Evolutionary conservation across 352 stramenopile genomes (phyloP).

Genomic region (Pythium rishiriense): DNA sequence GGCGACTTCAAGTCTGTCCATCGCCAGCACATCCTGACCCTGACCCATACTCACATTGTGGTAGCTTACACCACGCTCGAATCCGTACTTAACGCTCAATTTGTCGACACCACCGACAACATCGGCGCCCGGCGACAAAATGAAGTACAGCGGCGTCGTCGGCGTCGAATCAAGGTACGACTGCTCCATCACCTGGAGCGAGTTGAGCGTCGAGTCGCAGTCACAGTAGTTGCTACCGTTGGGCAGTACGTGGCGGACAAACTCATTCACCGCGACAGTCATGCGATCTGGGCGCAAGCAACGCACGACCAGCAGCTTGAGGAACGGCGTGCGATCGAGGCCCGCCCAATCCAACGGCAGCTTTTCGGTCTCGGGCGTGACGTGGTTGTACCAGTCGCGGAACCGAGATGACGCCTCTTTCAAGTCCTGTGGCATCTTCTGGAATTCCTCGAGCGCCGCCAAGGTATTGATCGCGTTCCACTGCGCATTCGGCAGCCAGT

Average conservation of each 20-base stretch:
- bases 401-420: conserved; percentile 90
- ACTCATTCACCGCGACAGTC: conserved; percentile 91
- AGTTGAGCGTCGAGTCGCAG: conserved; percentile 91
- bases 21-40: conserved; percentile 91
- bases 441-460: conserved; percentile 94
- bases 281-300: conserved; percentile 94
- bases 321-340: conserved; percentile 89
- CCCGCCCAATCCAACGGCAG: conserved; percentile 91
- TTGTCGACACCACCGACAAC: conserved; percentile 96
- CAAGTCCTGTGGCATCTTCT: conserved; percentile 94
- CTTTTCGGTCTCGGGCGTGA: conserved; percentile 87
- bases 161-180: conserved; percentile 93
- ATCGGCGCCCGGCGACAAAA: conserved; percentile 95
- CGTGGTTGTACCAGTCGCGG: conserved; percentile 90
- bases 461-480: conserved; percentile 92
- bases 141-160: conserved; percentile 97
- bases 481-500: conserved; percentile 83
- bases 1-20: conserved; percentile 82
- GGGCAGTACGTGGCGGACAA: conserved; percentile 86
- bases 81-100: conserved; percentile 93
- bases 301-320: conserved; percentile 94
- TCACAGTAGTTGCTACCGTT: conserved; percentile 80
- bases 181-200: conserved; percentile 92
- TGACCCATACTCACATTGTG: conserved; percentile 95
- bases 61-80: conserved; percentile 95